Evolutionary conservation across 176 grass and related monocot species (phyloP).

Genomic region (Saccharum spontaneum): DNA sequence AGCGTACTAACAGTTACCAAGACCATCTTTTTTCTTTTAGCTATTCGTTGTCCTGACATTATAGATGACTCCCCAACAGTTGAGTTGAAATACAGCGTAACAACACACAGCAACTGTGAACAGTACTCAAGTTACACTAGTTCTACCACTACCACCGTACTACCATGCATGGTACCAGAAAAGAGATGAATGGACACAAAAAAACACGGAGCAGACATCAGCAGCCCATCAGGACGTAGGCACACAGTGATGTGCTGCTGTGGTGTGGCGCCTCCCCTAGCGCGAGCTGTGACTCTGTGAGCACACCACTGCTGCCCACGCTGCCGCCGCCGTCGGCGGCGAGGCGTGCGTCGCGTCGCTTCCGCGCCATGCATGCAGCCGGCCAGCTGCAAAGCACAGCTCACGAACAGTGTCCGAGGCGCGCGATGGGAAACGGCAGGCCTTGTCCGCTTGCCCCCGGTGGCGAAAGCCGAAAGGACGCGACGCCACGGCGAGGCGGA

Average conservation of each 20-base stretch:
- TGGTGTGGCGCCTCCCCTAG: not conserved
- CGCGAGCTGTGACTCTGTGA: too few species aligned
- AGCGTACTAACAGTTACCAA: not conserved
- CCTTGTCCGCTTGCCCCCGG: not conserved
- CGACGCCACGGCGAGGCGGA: not conserved
- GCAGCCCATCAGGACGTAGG: not conserved
- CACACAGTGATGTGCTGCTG: not conserved
- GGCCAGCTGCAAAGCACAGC: not conserved
- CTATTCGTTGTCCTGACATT: not conserved
- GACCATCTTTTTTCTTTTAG: not conserved
- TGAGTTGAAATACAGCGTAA: not conserved
- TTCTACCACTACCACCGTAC: not conserved
- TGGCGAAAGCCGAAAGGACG: not conserved
- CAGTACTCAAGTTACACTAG: not conserved
- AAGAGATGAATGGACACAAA: not conserved
- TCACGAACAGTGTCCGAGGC: not conserved
- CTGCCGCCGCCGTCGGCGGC: not conserved
- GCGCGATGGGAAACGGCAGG: conserved; percentile 9
- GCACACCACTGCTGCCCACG: too few species aligned
- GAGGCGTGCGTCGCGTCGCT: not conserved
- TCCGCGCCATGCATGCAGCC: not conserved
- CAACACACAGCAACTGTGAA: not conserved
- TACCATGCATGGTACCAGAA: not conserved
- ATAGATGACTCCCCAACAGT: not conserved
- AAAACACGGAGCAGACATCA: not conserved